Base-by-base conservation (phyloP, 805 yeast genomes). In the Yamadazyma sp. region DNA sequence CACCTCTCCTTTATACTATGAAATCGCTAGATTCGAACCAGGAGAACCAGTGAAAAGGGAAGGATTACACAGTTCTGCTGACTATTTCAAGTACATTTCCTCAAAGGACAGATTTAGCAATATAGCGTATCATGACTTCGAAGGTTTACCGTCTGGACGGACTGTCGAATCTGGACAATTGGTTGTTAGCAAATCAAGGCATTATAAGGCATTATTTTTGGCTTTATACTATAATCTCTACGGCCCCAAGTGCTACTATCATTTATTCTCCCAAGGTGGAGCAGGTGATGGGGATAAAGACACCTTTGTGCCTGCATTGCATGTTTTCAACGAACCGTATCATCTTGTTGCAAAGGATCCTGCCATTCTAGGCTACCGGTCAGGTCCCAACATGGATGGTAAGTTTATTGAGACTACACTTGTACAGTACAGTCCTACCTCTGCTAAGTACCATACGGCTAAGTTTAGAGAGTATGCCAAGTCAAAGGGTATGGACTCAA, bases 161-260 rank as follows among this genome's bases (percentile, higher is more conserved):
- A 49, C 61, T n/a, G 55, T 50, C 9, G 71, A 66, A 45, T 47
- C 66, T 1, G 66, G 70, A 6, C 70, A 63, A 45, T 47, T 66
- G 45, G 59, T 64, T 9, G 46, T 65, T 29, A 58, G 61, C 15
- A 66, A 66, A 41, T 39, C 55, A 11, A 52, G 50, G 28, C 71
- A 63, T 38, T 55, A 57, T 37, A 53, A 54, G 23, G 40, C 55
- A 12, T 50, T 63, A 27, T 35, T 59, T n/a, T 48, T 66, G 24
- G 45, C 69, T 2, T 41, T 61, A 12, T 66, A 64, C 45, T 65
- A 65, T 46, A 66, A 63, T 41, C 36, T 59, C 12, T 49, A 57
- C 41, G 66, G 67, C 1, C 52, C 55, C 1, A 36, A 41, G 2
- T 49, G 47, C 44, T 64, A 55, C 47, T 61, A 60, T 37, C 45